Conservation (phyloP, 148 eudicot species). For the Silene latifolia region DNA sequence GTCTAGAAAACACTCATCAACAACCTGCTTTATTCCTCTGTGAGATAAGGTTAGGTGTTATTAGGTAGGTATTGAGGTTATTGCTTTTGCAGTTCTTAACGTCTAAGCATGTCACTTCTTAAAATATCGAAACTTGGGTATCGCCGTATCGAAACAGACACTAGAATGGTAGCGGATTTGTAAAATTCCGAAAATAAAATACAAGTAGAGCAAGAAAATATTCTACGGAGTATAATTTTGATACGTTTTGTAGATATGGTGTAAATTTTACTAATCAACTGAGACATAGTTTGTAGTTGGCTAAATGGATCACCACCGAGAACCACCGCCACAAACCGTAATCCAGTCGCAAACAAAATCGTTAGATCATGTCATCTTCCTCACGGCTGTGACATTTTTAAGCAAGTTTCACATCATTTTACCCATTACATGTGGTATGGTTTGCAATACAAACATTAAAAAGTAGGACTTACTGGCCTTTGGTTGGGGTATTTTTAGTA, state of each 20-base stretch:
- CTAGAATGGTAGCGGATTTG: not conserved
- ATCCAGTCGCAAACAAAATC: not conserved
- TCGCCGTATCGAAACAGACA: not conserved
- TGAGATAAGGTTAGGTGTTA: slow-evolving; percentile 12
- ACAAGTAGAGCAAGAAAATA: not conserved
- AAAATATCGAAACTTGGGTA: slow-evolving; percentile 1
- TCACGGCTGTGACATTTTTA: not conserved
- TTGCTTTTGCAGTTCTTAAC: slow-evolving; percentile 7
- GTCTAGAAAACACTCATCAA: not conserved
- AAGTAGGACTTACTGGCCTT: not conserved
- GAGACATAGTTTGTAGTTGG: too few species aligned
- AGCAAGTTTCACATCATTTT: not conserved
- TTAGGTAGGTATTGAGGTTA: not conserved
- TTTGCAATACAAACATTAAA: not conserved
- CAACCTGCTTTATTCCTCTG: not conserved
- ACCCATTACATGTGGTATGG: not conserved
- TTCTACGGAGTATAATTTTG: too few species aligned
- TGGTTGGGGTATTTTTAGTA: slow-evolving; percentile 7
- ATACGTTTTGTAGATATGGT: not conserved
- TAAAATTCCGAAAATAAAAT: not conserved
- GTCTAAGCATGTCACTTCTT: slow-evolving; percentile 13
- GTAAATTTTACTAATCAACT: too few species aligned
- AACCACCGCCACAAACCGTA: not conserved
- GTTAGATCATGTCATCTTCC: not conserved
- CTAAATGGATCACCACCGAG: too few species aligned